These are phyloP conservation scores for Nevesoporus exiguus DNA, from an alignment of 768 basidiomycete genomes.

Conservation along the genomic window DNA sequence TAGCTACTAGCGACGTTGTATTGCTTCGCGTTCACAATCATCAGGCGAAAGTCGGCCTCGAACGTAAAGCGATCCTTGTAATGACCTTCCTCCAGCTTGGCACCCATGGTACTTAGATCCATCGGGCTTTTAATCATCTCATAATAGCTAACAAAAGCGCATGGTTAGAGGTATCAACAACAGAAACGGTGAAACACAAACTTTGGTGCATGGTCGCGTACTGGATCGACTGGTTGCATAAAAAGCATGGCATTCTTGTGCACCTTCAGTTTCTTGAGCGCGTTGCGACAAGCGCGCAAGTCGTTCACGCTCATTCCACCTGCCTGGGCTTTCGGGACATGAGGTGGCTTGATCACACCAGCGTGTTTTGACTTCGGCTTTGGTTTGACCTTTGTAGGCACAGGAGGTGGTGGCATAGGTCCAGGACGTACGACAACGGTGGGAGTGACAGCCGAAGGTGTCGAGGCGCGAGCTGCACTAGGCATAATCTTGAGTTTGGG, in stretches of 20 bases:
- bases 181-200: constrained; percentile 30
- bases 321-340: constrained; percentile 66
- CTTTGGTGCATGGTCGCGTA: constrained; percentile 87
- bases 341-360: constrained; percentile 38
- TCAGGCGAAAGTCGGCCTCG: constrained; percentile 80
- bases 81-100: constrained; percentile 81
- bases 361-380: constrained; percentile 25
- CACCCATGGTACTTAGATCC: constrained; percentile 87
- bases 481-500: constrained; percentile 55
- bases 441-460: constrained; percentile 18
- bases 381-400: constrained; percentile 25
- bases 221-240: constrained; percentile 91
- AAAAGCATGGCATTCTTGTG: constrained; percentile 77
- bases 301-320: constrained; percentile 78
- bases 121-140: constrained; percentile 89
- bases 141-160: constrained; percentile 64
- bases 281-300: constrained; percentile 68
- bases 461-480: constrained; percentile 11
- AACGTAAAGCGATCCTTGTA: constrained; percentile 85
- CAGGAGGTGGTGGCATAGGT: constrained; percentile 31
- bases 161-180: constrained; percentile 1
- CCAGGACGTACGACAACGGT: constrained; percentile 6
- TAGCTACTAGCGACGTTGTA: constrained; percentile 76
- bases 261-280: constrained; percentile 72
- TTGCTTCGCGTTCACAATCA: constrained; percentile 81